These are phyloP conservation scores for Podospora bellae-mahoneyi DNA, from an alignment of 495 filamentous ascomycete genomes.

Conservation along the genomic window DNA sequence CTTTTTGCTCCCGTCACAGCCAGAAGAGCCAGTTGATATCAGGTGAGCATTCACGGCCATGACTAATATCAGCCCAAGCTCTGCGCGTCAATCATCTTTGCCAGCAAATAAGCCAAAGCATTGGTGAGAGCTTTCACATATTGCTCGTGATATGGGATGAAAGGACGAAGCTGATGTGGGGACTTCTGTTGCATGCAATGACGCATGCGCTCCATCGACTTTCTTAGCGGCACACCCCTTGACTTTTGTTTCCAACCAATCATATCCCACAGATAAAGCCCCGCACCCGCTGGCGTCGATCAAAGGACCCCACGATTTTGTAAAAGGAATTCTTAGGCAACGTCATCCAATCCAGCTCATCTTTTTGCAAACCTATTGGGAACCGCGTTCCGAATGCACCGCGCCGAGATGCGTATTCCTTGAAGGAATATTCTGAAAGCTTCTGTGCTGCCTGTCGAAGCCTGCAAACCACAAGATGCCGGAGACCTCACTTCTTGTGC, in stretches of 20 bases:
- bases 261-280: background rate
- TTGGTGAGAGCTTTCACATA: background rate
- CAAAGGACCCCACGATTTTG: constrained; percentile 8
- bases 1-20: background rate
- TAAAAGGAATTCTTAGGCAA: background rate
- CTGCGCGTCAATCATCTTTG: background rate
- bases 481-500: constrained; percentile 1
- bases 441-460: background rate
- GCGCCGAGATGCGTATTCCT: background rate
- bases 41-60: background rate
- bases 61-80: background rate
- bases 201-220: constrained; percentile 1
- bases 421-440: background rate
- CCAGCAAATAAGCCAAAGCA: background rate
- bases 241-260: background rate
- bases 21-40: background rate
- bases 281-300: background rate
- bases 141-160: constrained; percentile 1
- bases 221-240: background rate
- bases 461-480: background rate
- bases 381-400: background rate
- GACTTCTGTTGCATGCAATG: background rate
- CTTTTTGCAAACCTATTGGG: background rate
- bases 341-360: background rate
- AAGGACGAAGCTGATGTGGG: background rate